Conservation (phyloP, 345 rosid genomes). For the Salix dunnii region DNA sequence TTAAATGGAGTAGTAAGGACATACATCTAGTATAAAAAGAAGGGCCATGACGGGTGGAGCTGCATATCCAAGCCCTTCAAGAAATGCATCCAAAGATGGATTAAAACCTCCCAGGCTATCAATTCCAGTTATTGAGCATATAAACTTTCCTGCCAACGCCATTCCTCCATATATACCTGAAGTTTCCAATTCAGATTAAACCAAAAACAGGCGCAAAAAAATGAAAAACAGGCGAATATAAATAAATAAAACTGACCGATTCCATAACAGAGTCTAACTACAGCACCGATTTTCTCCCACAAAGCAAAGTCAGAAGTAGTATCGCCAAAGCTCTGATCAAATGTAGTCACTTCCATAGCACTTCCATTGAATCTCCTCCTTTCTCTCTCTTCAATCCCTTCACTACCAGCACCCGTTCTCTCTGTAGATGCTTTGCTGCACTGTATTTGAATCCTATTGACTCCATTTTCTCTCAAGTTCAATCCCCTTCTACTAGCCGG, state of each 20-base stretch:
- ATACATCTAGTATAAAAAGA: conserved; percentile 83
- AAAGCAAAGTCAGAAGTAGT: conserved; percentile 59
- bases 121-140: conserved; percentile 80
- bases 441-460: conserved; percentile 5
- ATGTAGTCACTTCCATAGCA: conserved; percentile 73
- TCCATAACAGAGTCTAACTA: conserved; percentile 81
- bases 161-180: conserved; percentile 91
- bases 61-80: conserved; percentile 87
- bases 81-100: conserved; percentile 65
- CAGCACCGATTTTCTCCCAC: conserved; percentile 92
- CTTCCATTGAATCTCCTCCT: conserved; percentile 43
- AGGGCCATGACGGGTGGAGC: conserved; percentile 95
- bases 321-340: conserved; percentile 58
- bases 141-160: conserved; percentile 82
- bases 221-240: not conserved
- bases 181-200: not conserved
- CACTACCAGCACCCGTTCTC: conserved; percentile 27
- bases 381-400: conserved; percentile 52
- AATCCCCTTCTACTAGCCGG: conserved; percentile 28
- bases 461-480: conserved; percentile 18
- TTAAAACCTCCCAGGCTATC: conserved; percentile 84
- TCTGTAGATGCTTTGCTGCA: conserved; percentile 47
- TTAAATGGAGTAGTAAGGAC: not conserved
- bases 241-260: conserved; percentile 51
- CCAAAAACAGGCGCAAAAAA: not conserved